These are phyloP conservation scores for Euphorbia schlechtendalii DNA, from an alignment of 441 rosid genomes.

Conservation along the genomic window DNA sequence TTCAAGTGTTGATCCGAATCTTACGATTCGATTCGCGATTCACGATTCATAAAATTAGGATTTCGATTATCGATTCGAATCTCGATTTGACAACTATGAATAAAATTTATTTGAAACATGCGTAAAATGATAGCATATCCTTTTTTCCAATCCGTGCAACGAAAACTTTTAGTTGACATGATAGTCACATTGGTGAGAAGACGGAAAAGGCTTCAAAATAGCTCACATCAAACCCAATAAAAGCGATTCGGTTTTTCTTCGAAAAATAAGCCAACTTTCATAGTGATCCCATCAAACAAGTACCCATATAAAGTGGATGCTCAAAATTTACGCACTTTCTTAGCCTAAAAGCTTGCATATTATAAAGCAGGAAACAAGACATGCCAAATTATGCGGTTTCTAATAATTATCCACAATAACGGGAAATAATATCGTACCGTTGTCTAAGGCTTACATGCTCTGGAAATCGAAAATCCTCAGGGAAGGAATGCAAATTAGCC, in stretches of 20 bases:
- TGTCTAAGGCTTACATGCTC: constrained; percentile 61
- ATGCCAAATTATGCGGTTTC: too few relatives aligned
- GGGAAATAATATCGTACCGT: constrained; percentile 33
- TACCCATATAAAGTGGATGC: neutral
- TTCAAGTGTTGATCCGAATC: too few relatives aligned
- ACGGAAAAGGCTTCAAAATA: neutral
- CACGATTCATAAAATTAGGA: too few relatives aligned
- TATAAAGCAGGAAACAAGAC: neutral
- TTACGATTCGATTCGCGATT: too few relatives aligned
- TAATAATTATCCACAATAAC: neutral
- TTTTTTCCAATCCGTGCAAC: neutral
- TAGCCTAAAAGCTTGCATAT: neutral
- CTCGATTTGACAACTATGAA: too few relatives aligned
- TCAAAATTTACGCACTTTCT: neutral
- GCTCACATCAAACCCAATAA: neutral
- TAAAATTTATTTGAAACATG: neutral
- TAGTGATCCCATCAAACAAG: neutral
- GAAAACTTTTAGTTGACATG: neutral
- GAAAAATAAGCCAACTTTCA: neutral
- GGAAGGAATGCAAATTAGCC: constrained; percentile 91
- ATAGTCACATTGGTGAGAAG: neutral
- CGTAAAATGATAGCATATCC: neutral
- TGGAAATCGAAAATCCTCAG: constrained; percentile 68
- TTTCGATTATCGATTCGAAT: too few relatives aligned
- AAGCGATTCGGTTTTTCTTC: neutral